phyloP scores from a whole-genome alignment of 768 basidiomycete species.

The Leccinum truebloodii region DNA sequence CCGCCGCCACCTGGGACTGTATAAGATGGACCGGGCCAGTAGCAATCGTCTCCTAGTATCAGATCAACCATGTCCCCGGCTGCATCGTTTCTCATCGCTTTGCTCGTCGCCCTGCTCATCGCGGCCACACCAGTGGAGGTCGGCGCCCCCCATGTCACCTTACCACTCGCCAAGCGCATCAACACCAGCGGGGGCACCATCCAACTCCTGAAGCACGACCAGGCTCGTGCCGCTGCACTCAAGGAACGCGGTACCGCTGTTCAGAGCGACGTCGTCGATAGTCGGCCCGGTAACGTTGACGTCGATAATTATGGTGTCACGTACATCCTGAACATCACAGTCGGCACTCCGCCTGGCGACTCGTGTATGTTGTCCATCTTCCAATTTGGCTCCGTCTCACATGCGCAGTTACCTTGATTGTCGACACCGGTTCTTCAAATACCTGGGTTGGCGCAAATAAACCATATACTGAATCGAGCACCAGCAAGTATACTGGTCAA shows the following conservation, averaged over 20 bases:
- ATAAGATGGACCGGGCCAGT: background rate
- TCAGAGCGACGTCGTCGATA: conserved; percentile 24
- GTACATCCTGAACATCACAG: conserved; percentile 40
- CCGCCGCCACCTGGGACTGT: background rate
- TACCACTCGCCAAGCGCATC: conserved; percentile 53
- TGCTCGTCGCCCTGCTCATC: conserved; percentile 48
- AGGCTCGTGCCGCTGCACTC: conserved; percentile 48
- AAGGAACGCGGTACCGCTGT: conserved; percentile 34
- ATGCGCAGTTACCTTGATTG: conserved; percentile 47
- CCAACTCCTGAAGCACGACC: conserved; percentile 53
- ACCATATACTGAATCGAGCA: conserved; percentile 48
- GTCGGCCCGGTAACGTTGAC: conserved; percentile 31
- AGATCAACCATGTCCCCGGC: background rate
- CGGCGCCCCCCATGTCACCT: conserved; percentile 39
- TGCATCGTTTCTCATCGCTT: conserved; percentile 33
- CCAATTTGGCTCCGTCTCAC: conserved; percentile 1
- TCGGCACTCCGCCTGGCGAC: conserved; percentile 53
- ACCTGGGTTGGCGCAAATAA: conserved; percentile 64
- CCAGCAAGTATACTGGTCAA: conserved; percentile 47
- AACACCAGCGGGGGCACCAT: conserved; percentile 48
- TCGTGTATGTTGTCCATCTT: conserved; percentile 39
- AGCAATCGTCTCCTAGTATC: background rate
- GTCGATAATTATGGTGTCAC: conserved; percentile 44
- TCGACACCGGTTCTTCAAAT: conserved; percentile 67
- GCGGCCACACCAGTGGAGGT: conserved; percentile 46